Evolutionary conservation across 352 stramenopile genomes (phyloP).

Genomic region (Globisporangium middletonii): DNA sequence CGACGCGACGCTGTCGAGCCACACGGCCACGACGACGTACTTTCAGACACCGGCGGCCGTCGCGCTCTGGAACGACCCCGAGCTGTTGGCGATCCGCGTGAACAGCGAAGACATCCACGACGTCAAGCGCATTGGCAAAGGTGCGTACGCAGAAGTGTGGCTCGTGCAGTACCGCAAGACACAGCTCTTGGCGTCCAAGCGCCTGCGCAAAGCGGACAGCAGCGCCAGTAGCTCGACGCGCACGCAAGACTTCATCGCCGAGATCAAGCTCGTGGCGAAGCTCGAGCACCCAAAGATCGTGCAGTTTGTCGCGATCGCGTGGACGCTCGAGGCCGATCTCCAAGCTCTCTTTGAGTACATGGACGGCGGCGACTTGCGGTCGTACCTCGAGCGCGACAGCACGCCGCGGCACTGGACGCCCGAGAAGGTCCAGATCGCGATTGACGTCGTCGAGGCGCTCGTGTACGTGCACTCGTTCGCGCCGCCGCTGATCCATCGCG

Average conservation of each 20-base stretch:
- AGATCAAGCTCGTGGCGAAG: conserved; percentile 1
- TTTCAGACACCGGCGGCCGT: not conserved
- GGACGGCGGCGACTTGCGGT: conserved; percentile 40
- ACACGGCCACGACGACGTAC: not conserved
- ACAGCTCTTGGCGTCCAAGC: conserved; percentile 18
- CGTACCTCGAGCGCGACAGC: conserved; percentile 18
- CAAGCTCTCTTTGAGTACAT: conserved; percentile 68
- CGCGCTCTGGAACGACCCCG: conserved; percentile 38
- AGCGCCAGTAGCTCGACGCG: conserved; percentile 19
- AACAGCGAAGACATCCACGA: conserved; percentile 39
- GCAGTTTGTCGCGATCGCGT: conserved; percentile 44
- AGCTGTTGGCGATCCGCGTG: conserved; percentile 33
- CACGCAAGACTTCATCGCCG: conserved; percentile 30
- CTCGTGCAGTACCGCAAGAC: conserved; percentile 7
- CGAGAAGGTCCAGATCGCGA: not conserved
- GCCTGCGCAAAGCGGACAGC: conserved; percentile 15
- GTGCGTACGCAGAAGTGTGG: conserved; percentile 3
- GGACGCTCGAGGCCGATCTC: conserved; percentile 41
- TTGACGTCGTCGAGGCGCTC: not conserved
- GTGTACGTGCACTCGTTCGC: too few relatives aligned
- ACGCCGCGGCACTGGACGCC: conserved; percentile 25
- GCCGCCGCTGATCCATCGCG: not conserved
- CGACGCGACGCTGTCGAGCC: not conserved
- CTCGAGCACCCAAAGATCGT: conserved; percentile 24
- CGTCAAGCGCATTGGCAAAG: conserved; percentile 10